Percentiles rank a stretch among this genome's conserved stretches.
Conservation (phyloP, 352 stramenopile genomes). For the Phytophthora idaei region DNA sequence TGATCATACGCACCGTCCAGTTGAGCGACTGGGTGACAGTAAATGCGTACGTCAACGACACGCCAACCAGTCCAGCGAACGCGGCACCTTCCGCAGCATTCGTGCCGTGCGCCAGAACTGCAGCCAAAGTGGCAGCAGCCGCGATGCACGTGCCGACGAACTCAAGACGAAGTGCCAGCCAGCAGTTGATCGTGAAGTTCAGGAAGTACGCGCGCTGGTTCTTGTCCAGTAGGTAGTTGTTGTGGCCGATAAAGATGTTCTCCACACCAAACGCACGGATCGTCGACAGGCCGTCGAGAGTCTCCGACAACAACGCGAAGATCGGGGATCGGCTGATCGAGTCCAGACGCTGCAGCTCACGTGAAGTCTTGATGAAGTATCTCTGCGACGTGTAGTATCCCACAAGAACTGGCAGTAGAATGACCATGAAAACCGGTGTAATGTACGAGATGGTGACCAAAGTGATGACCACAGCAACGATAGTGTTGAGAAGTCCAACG, state of each 20-base stretch:
- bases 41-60: conserved; percentile 41
- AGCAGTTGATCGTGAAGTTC: conserved; percentile 82
- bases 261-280: conserved; percentile 78
- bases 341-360: conserved; percentile 95
- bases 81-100: conserved; percentile 41
- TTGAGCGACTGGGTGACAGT: conserved; percentile 19
- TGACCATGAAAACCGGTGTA: conserved; percentile 60
- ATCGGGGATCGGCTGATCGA: conserved; percentile 88
- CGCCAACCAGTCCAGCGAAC: conserved; percentile 32
- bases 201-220: conserved; percentile 76
- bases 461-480: conserved; percentile 22
- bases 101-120: conserved; percentile 79
- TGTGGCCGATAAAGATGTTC: conserved; percentile 28
- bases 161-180: conserved; percentile 18
- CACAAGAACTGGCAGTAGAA: conserved; percentile 18
- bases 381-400: conserved; percentile 19
- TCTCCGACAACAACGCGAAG: conserved; percentile 93
- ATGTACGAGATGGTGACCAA: conserved; percentile 27
- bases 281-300: conserved; percentile 90
- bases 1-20: conserved; percentile 22
- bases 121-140: conserved; percentile 47
- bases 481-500: conserved; percentile 23
- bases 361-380: conserved; percentile 87
- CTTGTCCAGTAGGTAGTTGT: conserved; percentile 56
- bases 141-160: conserved; percentile 50